Conservation (phyloP, 352 stramenopile species). For the Pythium myriotylum region DNA sequence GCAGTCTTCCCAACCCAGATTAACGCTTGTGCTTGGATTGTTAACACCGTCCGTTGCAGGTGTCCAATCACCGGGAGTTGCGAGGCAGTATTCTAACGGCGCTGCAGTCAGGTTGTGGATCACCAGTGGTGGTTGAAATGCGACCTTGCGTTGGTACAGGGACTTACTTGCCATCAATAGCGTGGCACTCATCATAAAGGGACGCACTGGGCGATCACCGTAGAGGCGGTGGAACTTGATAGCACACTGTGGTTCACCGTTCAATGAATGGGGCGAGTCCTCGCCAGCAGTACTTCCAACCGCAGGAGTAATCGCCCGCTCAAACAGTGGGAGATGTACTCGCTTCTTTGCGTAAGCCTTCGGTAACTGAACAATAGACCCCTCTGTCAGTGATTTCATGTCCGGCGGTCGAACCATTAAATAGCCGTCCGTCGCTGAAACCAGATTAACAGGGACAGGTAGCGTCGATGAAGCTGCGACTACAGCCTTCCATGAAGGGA, state of each 20-base stretch:
- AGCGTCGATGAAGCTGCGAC: slow-evolving; percentile 62
- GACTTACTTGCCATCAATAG: slow-evolving; percentile 56
- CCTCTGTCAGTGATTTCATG: slow-evolving; percentile 41
- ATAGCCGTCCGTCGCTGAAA: slow-evolving; percentile 69
- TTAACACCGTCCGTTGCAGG: slow-evolving; percentile 46
- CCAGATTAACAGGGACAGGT: slow-evolving; percentile 73
- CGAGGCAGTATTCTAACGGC: slow-evolving; percentile 71
- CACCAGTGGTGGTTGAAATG: slow-evolving; percentile 78
- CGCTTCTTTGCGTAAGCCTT: slow-evolving; percentile 81
- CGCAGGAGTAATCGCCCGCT: slow-evolving; percentile 28
- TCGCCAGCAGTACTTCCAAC: slow-evolving; percentile 6
- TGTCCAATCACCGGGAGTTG: slow-evolving; percentile 73
- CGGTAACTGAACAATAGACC: slow-evolving; percentile 29
- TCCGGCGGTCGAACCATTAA: slow-evolving; percentile 73
- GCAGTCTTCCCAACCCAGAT: slow-evolving; percentile 70
- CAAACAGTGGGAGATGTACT: slow-evolving; percentile 71
- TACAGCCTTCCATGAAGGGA: slow-evolving; percentile 69
- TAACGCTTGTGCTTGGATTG: slow-evolving; percentile 39
- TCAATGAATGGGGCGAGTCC: background rate
- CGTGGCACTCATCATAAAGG: slow-evolving; percentile 78
- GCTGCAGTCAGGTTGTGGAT: slow-evolving; percentile 79
- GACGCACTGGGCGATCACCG: slow-evolving; percentile 73
- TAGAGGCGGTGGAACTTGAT: slow-evolving; percentile 84
- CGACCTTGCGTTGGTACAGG: slow-evolving; percentile 73
- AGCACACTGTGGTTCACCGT: slow-evolving; percentile 35